Evolutionary conservation across 2,329 filamentous ascomycete species (phyloP), one percentile per base, ranked within the genome.

Genomic region (Plenodomus lindquistii): DNA sequence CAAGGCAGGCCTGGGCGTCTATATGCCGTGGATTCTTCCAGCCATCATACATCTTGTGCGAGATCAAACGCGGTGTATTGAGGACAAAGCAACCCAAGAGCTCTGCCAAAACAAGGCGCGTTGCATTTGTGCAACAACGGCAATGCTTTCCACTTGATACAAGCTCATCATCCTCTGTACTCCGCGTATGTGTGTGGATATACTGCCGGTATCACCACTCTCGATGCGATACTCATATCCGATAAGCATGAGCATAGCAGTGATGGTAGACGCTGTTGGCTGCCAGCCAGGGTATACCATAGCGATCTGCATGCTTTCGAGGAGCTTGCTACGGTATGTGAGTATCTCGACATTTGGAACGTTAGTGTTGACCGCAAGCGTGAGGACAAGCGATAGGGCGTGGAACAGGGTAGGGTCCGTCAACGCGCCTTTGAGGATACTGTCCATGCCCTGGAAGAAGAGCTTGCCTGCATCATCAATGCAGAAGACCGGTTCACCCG

Each of bases 201-300:
- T n/a, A n/a, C n/a, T n/a, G n/a, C n/a, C n/a, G n/a, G n/a, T n/a
- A n/a, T n/a, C n/a, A n/a, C n/a, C n/a, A n/a, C n/a, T n/a, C n/a
- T 60, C 53, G 2, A 55, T 47, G 38, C 39, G 37, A 47, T 49
- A 57, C 42, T 60, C 55, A 21, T 55, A 62, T 15, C 59, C 52
- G n/a, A 60, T 55, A 19, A 60, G 29, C 31, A 60, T n/a, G 22
- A 60, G 35, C 49, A 60, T 62, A 5, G 56, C 57, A 13, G 51
- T 53, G 7, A 60, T 37, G 3, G 52, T 60, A 13, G 57, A 56
- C 2, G 57, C 45, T 20, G 45, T 37, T 9, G 54, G 54, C 10
- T 52, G 42, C 19, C 37, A 41, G 7, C 35, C 16, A 9, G 45
- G 24, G 37, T 50, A 22, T 9, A 27, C 37, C 44, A 56, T 54